Percentiles rank a stretch among this genome's conserved stretches.
Evolutionary conservation across 306 rosid species (phyloP).

Genomic region (Cicer yamashitae): DNA sequence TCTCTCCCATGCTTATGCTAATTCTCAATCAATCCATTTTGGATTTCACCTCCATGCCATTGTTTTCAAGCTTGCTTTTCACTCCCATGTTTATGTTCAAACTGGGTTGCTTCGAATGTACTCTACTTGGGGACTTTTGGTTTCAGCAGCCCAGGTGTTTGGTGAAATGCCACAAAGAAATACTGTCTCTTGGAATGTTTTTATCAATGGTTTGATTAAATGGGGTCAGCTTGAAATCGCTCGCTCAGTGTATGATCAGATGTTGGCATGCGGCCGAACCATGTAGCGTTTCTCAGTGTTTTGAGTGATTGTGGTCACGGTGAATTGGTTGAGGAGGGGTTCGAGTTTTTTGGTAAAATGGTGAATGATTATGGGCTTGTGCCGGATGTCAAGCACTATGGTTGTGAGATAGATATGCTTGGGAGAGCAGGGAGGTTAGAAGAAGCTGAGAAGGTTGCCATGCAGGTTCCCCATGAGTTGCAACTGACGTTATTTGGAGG

Average conservation of each 20-base stretch:
- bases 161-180: constrained; percentile 60
- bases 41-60: constrained; percentile 69
- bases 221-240: constrained; percentile 67
- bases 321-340: constrained; percentile 76
- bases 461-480: constrained; percentile 61
- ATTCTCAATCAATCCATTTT: constrained; percentile 7
- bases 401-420: constrained; percentile 74
- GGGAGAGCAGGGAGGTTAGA: constrained; percentile 77
- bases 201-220: constrained; percentile 61
- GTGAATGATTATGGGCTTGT: constrained; percentile 50
- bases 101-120: constrained; percentile 64
- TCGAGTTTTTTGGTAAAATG: constrained; percentile 66
- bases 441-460: constrained; percentile 71
- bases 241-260: constrained; percentile 56
- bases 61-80: constrained; percentile 65
- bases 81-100: constrained; percentile 63
- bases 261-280: constrained; percentile 66
- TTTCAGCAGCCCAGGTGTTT: constrained; percentile 58
- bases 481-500: constrained; percentile 75
- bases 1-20: constrained; percentile 63
- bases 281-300: constrained; percentile 63
- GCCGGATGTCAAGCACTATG: constrained; percentile 72
- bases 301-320: constrained; percentile 79
- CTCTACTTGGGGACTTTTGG: constrained; percentile 53
- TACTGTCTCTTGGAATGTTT: constrained; percentile 73